Percentiles rank a stretch among this genome's conserved stretches.
phyloP scores from a whole-genome alignment of 371 early-diverging fungal species.

The Mucor circinelloides region DNA sequence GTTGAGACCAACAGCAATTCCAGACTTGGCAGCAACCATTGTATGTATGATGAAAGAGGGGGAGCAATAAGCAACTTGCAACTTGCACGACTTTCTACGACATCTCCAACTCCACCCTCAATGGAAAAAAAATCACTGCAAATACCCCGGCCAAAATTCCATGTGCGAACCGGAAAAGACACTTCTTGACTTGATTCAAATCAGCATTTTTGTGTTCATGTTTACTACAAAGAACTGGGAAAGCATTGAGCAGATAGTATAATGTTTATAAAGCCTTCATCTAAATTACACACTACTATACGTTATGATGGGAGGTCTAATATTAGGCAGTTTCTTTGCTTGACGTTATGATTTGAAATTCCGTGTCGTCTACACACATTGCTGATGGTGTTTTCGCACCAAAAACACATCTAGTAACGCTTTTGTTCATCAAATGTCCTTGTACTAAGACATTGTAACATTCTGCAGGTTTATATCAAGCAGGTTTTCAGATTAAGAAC shows the following conservation, averaged over 20 bases:
- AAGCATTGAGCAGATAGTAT: background rate
- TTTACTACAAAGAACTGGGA: background rate
- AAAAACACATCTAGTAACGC: no score
- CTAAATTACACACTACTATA: no score
- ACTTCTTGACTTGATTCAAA: background rate
- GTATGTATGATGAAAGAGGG: constrained; percentile 30
- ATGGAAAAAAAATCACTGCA: background rate
- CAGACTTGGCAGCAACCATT: constrained; percentile 60
- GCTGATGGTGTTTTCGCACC: no score
- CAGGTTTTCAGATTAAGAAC: no score
- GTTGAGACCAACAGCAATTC: constrained; percentile 81
- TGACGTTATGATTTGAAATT: no score
- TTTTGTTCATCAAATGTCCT: no score
- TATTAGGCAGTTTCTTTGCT: no score
- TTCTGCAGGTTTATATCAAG: no score
- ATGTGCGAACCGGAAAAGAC: background rate
- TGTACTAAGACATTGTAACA: no score
- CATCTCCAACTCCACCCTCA: background rate
- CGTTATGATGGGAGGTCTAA: no score
- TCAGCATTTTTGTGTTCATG: no score
- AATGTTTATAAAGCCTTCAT: background rate
- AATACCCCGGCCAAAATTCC: background rate
- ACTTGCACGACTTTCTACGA: background rate
- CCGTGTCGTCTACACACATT: no score
- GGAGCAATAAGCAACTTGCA: constrained; percentile 1